Percentiles rank a stretch among this genome's conserved stretches.
phyloP scores from a whole-genome alignment of 257 asterid species.

The Coffea canephora region DNA sequence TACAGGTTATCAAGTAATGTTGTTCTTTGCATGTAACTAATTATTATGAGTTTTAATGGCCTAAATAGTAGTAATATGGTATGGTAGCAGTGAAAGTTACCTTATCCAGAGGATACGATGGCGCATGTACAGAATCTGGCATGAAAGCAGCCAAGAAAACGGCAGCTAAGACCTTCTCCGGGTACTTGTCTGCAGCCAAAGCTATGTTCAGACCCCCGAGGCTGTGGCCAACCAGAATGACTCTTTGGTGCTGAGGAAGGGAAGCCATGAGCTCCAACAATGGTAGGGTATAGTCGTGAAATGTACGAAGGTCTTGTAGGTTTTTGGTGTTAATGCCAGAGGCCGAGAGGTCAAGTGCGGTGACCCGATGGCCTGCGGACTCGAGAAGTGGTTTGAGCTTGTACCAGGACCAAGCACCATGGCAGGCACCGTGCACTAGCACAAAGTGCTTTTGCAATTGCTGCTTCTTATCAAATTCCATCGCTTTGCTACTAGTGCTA shows the following conservation, averaged over 20 bases:
- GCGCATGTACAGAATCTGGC: constrained; percentile 39
- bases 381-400: constrained; percentile 56
- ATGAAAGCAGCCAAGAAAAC: constrained; percentile 52
- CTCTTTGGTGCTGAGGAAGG: constrained; percentile 38
- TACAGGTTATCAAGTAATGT: no score
- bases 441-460: constrained; percentile 32
- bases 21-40: no score
- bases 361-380: constrained; percentile 60
- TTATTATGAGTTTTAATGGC: no score
- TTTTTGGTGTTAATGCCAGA: constrained; percentile 40
- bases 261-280: constrained; percentile 38
- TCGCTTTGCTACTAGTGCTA: not conserved
- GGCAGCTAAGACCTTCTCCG: constrained; percentile 41
- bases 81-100: constrained; percentile 8
- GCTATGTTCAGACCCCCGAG: constrained; percentile 47
- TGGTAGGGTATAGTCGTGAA: constrained; percentile 48
- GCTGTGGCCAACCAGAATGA: constrained; percentile 59
- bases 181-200: constrained; percentile 44
- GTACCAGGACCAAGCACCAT: constrained; percentile 75
- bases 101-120: constrained; percentile 41
- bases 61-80: no score
- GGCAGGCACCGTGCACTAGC: constrained; percentile 68
- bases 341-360: constrained; percentile 53
- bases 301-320: constrained; percentile 29
- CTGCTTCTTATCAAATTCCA: constrained; percentile 22